A percentile compares a stretch with the other conserved stretches of the same genome.
phyloP scores from a whole-genome alignment of 2,329 filamentous ascomycete species.

The Xylaria digitata region DNA sequence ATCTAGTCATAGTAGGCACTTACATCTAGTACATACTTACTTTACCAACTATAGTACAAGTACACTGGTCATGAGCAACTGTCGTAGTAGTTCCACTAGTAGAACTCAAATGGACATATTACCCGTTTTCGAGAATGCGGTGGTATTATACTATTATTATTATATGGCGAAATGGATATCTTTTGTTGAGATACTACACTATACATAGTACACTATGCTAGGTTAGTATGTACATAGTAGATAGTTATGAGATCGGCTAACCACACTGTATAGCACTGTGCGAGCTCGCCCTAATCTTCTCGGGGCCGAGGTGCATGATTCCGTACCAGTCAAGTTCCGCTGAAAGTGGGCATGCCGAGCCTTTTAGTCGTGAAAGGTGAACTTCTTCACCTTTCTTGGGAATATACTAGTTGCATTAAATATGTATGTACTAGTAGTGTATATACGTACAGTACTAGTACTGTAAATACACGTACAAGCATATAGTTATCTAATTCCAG shows the following conservation, averaged over 20 bases:
- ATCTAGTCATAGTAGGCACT: no score
- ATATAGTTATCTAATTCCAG: background rate
- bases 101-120: background rate
- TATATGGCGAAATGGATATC: no score
- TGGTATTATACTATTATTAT: no score
- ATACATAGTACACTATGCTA: no score
- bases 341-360: constrained; percentile 12
- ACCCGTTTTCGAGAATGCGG: background rate
- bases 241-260: no score
- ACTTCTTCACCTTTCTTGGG: constrained; percentile 12
- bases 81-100: constrained; percentile 1
- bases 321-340: constrained; percentile 8
- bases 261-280: constrained; percentile 12
- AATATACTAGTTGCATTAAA: background rate
- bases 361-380: constrained; percentile 10
- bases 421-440: no score
- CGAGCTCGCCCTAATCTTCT: constrained; percentile 4
- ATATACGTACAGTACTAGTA: background rate
- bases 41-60: background rate
- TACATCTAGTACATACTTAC: no score
- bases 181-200: background rate
- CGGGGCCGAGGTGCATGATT: constrained; percentile 21
- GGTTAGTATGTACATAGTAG: no score
- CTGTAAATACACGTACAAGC: background rate
- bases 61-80: background rate